Percentiles rank a stretch among this genome's conserved stretches.
Evolutionary conservation across 768 basidiomycete genomes (phyloP).

Genomic region (Boletus rufocinnamomeus): DNA sequence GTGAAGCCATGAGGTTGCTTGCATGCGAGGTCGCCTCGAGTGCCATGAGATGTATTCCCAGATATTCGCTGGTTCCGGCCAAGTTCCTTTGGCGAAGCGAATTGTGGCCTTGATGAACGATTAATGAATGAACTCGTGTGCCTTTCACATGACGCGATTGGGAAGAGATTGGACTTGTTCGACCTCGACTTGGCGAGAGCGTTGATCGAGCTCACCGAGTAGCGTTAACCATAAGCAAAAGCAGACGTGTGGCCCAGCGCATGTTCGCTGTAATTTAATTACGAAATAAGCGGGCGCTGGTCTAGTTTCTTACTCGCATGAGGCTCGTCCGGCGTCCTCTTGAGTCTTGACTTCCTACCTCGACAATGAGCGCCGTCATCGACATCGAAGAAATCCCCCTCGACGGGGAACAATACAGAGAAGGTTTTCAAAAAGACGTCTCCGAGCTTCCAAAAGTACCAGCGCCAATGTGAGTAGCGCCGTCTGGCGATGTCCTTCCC

Average conservation of each 20-base stretch:
- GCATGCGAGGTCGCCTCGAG: background rate
- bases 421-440: constrained; percentile 12
- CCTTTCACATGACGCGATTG: background rate
- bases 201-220: background rate
- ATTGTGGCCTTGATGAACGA: background rate
- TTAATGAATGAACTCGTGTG: background rate
- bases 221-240: background rate
- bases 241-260: background rate
- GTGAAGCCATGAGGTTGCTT: constrained; percentile 46
- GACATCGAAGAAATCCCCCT: background rate
- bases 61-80: background rate
- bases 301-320: constrained; percentile 4
- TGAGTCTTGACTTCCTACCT: background rate
- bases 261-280: constrained; percentile 1
- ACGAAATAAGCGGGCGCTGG: constrained; percentile 18
- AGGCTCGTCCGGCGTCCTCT: background rate
- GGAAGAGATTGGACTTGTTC: background rate
- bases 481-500: background rate
- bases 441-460: constrained; percentile 24
- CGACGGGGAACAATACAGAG: constrained; percentile 8
- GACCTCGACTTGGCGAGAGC: background rate
- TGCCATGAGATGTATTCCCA: background rate
- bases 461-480: constrained; percentile 28
- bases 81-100: background rate
- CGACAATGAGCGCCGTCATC: constrained; percentile 19